These are phyloP conservation scores for Exophiala bonariae DNA, from an alignment of 2,329 filamentous ascomycete species.

Conservation along the genomic window DNA sequence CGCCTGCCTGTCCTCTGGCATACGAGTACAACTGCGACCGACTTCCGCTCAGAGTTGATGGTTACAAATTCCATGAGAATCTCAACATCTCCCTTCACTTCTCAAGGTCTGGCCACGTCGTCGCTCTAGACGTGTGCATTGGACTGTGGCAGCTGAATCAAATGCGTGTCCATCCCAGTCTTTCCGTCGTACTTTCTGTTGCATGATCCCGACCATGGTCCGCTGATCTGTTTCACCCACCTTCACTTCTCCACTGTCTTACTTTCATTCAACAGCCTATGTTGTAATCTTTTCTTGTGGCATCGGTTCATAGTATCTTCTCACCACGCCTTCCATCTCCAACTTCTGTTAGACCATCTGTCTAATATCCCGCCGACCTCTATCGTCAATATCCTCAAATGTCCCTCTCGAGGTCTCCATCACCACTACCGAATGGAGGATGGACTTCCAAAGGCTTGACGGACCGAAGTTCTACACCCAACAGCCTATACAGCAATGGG, in stretches of 20 bases:
- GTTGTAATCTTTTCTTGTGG: too few species aligned
- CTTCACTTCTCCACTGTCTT: too few species aligned
- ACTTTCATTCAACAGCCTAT: too few species aligned
- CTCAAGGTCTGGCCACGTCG: too few species aligned
- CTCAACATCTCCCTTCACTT: too few species aligned
- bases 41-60: too few species aligned
- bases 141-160: neutral
- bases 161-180: neutral
- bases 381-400: conserved; percentile 50
- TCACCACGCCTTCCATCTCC: too few species aligned
- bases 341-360: too few species aligned
- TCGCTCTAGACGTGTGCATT: neutral
- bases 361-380: conserved; percentile 47
- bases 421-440: conserved; percentile 77
- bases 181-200: conserved; percentile 15
- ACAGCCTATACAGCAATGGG: conserved; percentile 45
- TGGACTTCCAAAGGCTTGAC: conserved; percentile 84
- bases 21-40: too few species aligned
- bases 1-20: too few species aligned
- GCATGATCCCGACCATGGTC: conserved; percentile 22
- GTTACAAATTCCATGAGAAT: too few species aligned
- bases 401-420: conserved; percentile 85
- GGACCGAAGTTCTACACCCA: conserved; percentile 70
- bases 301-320: too few species aligned
- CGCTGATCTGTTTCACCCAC: conserved; percentile 35